Evolutionary conservation across 805 yeast species (phyloP).

Genomic region (Cyberlindnera sargentensis): DNA sequence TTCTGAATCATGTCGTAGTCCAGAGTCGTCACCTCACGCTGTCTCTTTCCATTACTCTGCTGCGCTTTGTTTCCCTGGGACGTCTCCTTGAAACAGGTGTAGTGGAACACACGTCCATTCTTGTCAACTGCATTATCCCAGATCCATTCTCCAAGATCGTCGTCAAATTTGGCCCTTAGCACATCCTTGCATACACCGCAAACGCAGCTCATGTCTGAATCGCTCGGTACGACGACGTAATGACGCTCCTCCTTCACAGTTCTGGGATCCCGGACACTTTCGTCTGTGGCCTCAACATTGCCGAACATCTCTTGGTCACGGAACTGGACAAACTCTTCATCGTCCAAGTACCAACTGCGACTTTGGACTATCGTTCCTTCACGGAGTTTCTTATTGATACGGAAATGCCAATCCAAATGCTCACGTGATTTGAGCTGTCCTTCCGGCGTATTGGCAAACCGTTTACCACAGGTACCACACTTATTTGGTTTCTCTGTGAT

Average conservation of each 20-base stretch:
- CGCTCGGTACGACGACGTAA: conserved; percentile 23
- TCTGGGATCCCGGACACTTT: conserved; percentile 6
- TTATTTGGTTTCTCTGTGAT: conserved; percentile 50
- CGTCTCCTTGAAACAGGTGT: conserved; percentile 63
- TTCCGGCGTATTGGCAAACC: conserved; percentile 57
- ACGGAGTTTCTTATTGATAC: conserved; percentile 74
- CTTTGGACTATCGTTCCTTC: conserved; percentile 53
- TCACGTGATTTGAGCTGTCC: conserved; percentile 49
- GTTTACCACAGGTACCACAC: conserved; percentile 84
- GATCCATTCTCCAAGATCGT: conserved; percentile 74
- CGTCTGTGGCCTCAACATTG: conserved; percentile 7
- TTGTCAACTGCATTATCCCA: conserved; percentile 61
- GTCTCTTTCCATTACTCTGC: conserved; percentile 9
- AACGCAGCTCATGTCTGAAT: conserved; percentile 39
- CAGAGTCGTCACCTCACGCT: conserved; percentile 5
- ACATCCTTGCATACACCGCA: conserved; percentile 72
- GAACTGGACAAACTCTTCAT: conserved; percentile 64
- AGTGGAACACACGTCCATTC: conserved; percentile 51
- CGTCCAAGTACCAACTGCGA: conserved; percentile 76
- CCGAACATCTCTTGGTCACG: conserved; percentile 51
- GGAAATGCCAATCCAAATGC: conserved; percentile 95
- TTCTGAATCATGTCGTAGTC: conserved; percentile 12
- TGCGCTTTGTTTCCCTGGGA: conserved; percentile 2
- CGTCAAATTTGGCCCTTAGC: conserved; percentile 59
- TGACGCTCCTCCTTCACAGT: conserved; percentile 12